These are phyloP conservation scores for Colletotrichum echinochloae DNA, from an alignment of 2,329 filamentous ascomycete species.

Conservation along the genomic window DNA sequence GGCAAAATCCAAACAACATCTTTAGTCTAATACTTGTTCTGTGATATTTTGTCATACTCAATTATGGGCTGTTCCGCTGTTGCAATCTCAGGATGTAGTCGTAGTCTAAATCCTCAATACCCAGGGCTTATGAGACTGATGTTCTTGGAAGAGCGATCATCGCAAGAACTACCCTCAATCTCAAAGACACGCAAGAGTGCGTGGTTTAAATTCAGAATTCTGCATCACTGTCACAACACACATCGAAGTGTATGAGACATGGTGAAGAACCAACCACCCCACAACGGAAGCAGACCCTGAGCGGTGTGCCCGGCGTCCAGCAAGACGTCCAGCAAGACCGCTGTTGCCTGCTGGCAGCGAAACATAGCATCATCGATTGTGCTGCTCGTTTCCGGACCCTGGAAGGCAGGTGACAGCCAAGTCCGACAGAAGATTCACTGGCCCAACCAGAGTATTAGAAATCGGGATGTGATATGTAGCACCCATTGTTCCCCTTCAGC, in stretches of 20 bases:
- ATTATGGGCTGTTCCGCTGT: too few species aligned
- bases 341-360: background rate
- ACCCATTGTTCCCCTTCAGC: background rate
- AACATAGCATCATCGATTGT: background rate
- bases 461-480: background rate
- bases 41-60: too few species aligned
- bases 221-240: background rate
- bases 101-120: accelerated
- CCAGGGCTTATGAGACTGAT: background rate
- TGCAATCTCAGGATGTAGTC: accelerated
- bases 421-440: too few species aligned
- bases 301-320: background rate
- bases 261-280: background rate
- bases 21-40: too few species aligned
- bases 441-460: background rate
- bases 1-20: background rate
- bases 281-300: background rate
- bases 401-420: background rate
- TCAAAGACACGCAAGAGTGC: background rate
- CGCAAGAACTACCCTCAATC: background rate
- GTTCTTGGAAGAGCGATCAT: background rate
- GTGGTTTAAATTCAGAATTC: too few species aligned
- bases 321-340: background rate
- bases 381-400: background rate
- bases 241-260: background rate